phyloP scores from a whole-genome alignment of 2,329 filamentous ascomycete genomes.

The Grosmannia clavigera region DNA sequence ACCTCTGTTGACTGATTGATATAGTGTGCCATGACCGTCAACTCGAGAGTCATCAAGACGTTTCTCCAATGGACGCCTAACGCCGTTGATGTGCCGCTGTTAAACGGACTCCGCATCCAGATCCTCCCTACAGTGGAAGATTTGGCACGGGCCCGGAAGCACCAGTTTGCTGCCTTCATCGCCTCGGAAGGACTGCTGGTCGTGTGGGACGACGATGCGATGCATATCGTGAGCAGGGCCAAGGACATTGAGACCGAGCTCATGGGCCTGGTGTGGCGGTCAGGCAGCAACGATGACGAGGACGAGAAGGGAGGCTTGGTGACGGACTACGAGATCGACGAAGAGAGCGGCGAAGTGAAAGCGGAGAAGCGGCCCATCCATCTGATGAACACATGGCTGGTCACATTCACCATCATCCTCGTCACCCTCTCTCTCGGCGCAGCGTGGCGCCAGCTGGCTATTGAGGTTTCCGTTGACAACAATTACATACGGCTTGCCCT shows the following conservation, averaged over 20 bases:
- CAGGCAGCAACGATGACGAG: conserved; percentile 36
- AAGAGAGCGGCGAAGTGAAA: conserved; percentile 56
- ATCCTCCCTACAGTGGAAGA: conserved; percentile 62
- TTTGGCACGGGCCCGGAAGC: conserved; percentile 57
- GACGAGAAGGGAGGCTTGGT: conserved; percentile 38
- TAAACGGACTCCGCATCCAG: conserved; percentile 66
- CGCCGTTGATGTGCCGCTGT: conserved; percentile 61
- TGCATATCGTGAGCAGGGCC: conserved; percentile 56
- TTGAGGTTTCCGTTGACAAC: conserved; percentile 54
- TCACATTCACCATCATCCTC: conserved; percentile 52
- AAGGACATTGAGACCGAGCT: conserved; percentile 63
- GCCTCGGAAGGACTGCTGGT: conserved; percentile 57
- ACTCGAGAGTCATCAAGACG: conserved; percentile 66
- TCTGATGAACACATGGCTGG: conserved; percentile 56
- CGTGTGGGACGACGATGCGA: conserved; percentile 72
- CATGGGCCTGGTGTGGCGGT: conserved; percentile 66
- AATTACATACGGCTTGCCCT: conserved; percentile 52
- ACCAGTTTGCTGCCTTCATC: conserved; percentile 72
- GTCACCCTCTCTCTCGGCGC: conserved; percentile 56
- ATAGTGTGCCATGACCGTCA: conserved; percentile 68
- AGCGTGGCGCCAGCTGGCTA: conserved; percentile 56
- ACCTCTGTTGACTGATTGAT: not conserved
- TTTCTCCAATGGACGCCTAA: conserved; percentile 63
- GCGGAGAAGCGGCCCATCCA: conserved; percentile 55
- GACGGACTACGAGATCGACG: conserved; percentile 47